phyloP scores from a whole-genome alignment of 2,329 filamentous ascomycete genomes.

The Tolypocladium amazonense region DNA sequence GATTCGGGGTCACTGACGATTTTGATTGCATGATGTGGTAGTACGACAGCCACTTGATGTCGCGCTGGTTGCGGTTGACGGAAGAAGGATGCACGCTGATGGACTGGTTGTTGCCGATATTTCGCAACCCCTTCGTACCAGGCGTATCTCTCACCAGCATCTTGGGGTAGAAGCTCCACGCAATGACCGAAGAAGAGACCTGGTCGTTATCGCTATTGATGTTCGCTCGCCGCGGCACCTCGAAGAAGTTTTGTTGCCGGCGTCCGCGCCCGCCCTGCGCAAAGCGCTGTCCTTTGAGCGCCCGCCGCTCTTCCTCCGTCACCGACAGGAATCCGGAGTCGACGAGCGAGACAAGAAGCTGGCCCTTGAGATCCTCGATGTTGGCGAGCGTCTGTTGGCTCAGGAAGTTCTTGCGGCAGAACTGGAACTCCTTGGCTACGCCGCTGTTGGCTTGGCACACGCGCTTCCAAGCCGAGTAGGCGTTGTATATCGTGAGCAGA shows the following conservation, averaged over 20 bases:
- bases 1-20: slow-evolving; percentile 39
- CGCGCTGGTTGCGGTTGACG: slow-evolving; percentile 65
- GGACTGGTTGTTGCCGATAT: slow-evolving; percentile 84
- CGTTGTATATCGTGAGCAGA: slow-evolving; percentile 85
- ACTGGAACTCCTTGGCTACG: slow-evolving; percentile 68
- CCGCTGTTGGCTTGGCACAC: slow-evolving; percentile 57
- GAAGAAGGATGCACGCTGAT: slow-evolving; percentile 82
- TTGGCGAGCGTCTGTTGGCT: slow-evolving; percentile 80
- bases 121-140: slow-evolving; percentile 68
- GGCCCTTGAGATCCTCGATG: slow-evolving; percentile 92
- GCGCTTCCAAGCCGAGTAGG: slow-evolving; percentile 80
- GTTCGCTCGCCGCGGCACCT: slow-evolving; percentile 67
- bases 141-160: slow-evolving; percentile 67
- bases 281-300: slow-evolving; percentile 59
- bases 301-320: slow-evolving; percentile 59
- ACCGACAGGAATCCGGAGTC: slow-evolving; percentile 77
- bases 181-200: slow-evolving; percentile 71
- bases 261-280: slow-evolving; percentile 37
- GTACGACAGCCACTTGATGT: slow-evolving; percentile 78
- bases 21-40: slow-evolving; percentile 96
- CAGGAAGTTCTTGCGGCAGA: slow-evolving; percentile 91
- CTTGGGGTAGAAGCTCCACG: slow-evolving; percentile 94
- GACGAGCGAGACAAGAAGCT: slow-evolving; percentile 73
- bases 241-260: slow-evolving; percentile 65
- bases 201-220: slow-evolving; percentile 70